Conservation (phyloP, 306 rosid species). For the Phaseolus lunatus region DNA sequence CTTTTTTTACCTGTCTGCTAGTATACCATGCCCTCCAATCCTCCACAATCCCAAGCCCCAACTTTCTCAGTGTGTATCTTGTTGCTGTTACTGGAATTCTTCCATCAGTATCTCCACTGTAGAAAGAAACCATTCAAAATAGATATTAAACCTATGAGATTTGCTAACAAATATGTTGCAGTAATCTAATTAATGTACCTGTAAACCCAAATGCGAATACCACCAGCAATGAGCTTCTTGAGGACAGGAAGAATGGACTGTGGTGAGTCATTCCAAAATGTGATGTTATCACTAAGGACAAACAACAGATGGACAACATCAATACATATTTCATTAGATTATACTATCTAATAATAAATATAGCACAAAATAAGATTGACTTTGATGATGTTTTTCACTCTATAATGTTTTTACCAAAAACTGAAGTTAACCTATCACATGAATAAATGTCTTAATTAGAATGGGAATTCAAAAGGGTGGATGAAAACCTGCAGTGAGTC, state of each 20-base stretch:
- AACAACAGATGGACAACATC: not conserved
- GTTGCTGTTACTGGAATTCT: conserved; percentile 62
- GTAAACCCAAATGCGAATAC: conserved; percentile 82
- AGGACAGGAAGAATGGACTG: conserved; percentile 71
- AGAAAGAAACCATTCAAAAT: no score
- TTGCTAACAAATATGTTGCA: no score
- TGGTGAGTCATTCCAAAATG: conserved; percentile 71
- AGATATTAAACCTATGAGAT: no score
- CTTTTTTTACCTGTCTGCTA: conserved; percentile 50
- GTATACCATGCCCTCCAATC: conserved; percentile 70
- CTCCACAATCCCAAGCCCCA: conserved; percentile 47
- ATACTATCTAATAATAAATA: not conserved
- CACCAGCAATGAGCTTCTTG: conserved; percentile 69
- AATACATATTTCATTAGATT: not conserved
- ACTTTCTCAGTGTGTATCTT: conserved; percentile 53
- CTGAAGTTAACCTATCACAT: not conserved
- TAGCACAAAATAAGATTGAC: not conserved
- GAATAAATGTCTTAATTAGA: not conserved
- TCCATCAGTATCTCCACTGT: conserved; percentile 63
- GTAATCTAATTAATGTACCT: conserved; percentile 49
- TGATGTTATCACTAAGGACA: conserved; percentile 52
- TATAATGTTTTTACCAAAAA: not conserved
- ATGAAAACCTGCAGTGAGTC: conserved; percentile 58
- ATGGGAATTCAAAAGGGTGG: not conserved
- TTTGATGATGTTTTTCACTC: not conserved